Base-by-base conservation (phyloP, 169 alveolate species). In the Cryptosporidium tyzzeri region DNA sequence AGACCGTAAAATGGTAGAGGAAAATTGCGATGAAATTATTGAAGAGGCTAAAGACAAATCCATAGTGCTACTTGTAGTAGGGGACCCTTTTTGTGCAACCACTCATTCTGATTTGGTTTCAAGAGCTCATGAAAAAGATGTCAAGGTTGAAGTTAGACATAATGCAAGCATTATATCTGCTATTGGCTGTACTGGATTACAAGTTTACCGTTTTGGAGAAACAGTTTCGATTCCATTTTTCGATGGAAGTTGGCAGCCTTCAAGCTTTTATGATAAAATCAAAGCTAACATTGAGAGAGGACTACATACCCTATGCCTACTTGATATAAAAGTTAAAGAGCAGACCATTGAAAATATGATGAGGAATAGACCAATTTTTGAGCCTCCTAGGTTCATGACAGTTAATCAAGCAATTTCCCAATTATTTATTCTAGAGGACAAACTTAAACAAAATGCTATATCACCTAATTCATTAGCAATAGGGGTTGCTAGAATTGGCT, bases 321-420 rank as follows among this genome's bases (percentile, higher is more conserved):
- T 98, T 86, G 99, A 98, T 86, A 98, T 98, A 61, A 98, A 98
- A 94, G 99, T 97, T 7, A 98, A 97, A 93, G 99, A 98, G 93
- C 98, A 97, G 70, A 94, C 99, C 0, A 96, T 97, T 44, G 99
- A 98, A 91, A 97, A 97, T 89, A 93, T 98, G 86, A 95, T 97
- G 93, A 94, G 93, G 91, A 98, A 98, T 29, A 95, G 93, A 92
- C 94, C 95, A 74, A 96, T 97, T 33, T 98, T 93, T 80, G 99
- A 97, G 89, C 97, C 98, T 12, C 98, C 99, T 12, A 93, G 95
- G 91, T 95, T 92, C 84, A 98, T 98, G 99, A 94, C 95, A 1
- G 94, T 96, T 58, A 94, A 96, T 61, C 92, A 91, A 5, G 99
- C 99, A 37, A 95, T 96, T 51, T 95, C 95, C 44, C 97, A 98